phyloP scores from a whole-genome alignment of 73 alveolate genomes.

The Paramecium bursaria region DNA sequence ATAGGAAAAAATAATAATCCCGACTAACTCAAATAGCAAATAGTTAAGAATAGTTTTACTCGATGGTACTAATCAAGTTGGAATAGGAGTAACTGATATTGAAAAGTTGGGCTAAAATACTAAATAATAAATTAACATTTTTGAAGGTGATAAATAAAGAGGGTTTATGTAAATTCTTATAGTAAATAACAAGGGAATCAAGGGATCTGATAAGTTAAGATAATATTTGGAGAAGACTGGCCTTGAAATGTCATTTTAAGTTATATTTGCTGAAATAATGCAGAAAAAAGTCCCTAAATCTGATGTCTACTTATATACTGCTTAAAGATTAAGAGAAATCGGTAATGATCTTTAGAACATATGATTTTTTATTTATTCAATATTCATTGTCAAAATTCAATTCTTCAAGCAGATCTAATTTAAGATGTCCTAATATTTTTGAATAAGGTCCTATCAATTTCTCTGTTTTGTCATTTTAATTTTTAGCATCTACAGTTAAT shows the following conservation, averaged over 20 bases:
- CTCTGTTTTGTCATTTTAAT: slow-evolving; percentile 20
- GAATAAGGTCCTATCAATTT: slow-evolving; percentile 49
- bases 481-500: not conserved
- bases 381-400: slow-evolving; percentile 53
- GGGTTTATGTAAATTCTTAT: not conserved
- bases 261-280: slow-evolving; percentile 30
- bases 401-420: slow-evolving; percentile 52
- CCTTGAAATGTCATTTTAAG: slow-evolving; percentile 6
- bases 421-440: slow-evolving; percentile 48
- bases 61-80: not conserved
- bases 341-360: no score
- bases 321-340: slow-evolving; percentile 10
- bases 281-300: not conserved
- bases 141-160: not conserved
- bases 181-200: not conserved
- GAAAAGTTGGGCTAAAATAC: no score
- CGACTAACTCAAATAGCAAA: no score
- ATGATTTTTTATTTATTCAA: slow-evolving; percentile 15
- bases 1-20: no score
- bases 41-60: slow-evolving; percentile 1
- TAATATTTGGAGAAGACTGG: slow-evolving; percentile 23
- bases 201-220: slow-evolving; percentile 7
- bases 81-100: slow-evolving; percentile 6
- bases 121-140: slow-evolving; percentile 1
- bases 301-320: slow-evolving; percentile 38